phyloP scores from a whole-genome alignment of 352 stramenopile genomes.

The Globisporangium radiosum region DNA sequence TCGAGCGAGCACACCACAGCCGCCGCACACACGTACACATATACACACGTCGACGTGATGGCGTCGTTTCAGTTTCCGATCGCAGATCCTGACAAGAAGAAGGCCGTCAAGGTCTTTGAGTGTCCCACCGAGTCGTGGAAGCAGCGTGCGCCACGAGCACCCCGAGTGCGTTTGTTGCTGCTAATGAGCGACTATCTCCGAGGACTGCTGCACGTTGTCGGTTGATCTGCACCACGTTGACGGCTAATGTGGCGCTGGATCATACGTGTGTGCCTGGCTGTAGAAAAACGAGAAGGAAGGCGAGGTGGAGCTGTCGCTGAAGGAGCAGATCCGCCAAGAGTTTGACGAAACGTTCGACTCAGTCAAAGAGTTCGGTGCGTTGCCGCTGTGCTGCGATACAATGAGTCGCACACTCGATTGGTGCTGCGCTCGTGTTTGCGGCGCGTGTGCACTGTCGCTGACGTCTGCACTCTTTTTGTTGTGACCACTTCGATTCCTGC shows the following conservation, averaged over 20 bases:
- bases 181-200: not conserved
- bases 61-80: slow-evolving; percentile 71
- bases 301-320: slow-evolving; percentile 34
- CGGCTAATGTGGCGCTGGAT: not conserved
- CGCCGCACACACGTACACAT: too few species aligned
- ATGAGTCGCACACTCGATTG: not conserved
- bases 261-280: not conserved
- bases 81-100: slow-evolving; percentile 60
- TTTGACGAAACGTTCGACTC: slow-evolving; percentile 69
- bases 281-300: slow-evolving; percentile 24
- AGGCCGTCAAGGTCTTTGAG: slow-evolving; percentile 69
- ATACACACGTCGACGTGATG: not conserved
- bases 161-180: slow-evolving; percentile 19
- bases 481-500: not conserved
- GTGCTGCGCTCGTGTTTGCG: too few species aligned
- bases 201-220: too few species aligned
- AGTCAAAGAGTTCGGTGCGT: slow-evolving; percentile 62
- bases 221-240: too few species aligned
- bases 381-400: not conserved
- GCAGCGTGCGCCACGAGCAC: slow-evolving; percentile 20
- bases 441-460: too few species aligned
- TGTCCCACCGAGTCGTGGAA: slow-evolving; percentile 76
- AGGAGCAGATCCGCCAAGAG: slow-evolving; percentile 69
- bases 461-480: too few species aligned
- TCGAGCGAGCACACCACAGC: not conserved